A percentile compares a stretch with the other conserved stretches of the same genome.
These are phyloP conservation scores for Arthrobotrys musiformis DNA, from an alignment of 2,329 filamentous ascomycete genomes.

Conservation along the genomic window DNA sequence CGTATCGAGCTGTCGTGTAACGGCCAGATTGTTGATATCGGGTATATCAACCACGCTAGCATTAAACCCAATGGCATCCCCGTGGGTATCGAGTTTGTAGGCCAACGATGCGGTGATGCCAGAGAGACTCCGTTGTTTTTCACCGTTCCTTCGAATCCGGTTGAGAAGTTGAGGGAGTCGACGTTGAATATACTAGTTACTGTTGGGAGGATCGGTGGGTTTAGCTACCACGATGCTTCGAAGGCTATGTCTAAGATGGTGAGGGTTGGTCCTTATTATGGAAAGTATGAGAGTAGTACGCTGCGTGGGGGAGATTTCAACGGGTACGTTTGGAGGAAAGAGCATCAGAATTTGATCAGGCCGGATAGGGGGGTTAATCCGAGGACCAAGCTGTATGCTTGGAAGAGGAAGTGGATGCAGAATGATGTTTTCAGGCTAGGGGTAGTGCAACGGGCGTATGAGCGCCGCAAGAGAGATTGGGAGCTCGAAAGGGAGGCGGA, in stretches of 20 bases:
- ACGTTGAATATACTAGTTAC: slow-evolving; percentile 38
- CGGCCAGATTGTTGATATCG: slow-evolving; percentile 32
- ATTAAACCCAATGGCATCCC: slow-evolving; percentile 43
- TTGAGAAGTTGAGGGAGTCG: slow-evolving; percentile 9
- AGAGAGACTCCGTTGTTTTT: slow-evolving; percentile 42
- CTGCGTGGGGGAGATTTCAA: background rate
- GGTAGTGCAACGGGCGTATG: slow-evolving; percentile 6
- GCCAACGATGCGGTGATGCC: slow-evolving; percentile 42
- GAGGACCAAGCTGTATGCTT: slow-evolving; percentile 24
- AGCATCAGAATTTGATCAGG: slow-evolving; percentile 45
- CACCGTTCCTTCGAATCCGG: background rate
- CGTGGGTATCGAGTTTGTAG: slow-evolving; percentile 31
- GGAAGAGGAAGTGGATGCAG: slow-evolving; percentile 26
- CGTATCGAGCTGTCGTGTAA: slow-evolving; percentile 31
- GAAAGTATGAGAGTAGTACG: slow-evolving; percentile 44
- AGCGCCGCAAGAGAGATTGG: slow-evolving; percentile 19
- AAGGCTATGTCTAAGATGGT: slow-evolving; percentile 42
- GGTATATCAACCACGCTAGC: slow-evolving; percentile 18
- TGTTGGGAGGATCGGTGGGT: slow-evolving; percentile 30
- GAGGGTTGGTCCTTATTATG: slow-evolving; percentile 18
- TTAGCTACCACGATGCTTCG: slow-evolving; percentile 18
- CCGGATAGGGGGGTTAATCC: slow-evolving; percentile 28
- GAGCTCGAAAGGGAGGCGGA: slow-evolving; percentile 24
- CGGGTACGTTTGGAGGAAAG: slow-evolving; percentile 45
- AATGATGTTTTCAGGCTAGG: slow-evolving; percentile 36